A percentile compares a stretch with the other conserved stretches of the same genome.
These are phyloP conservation scores for Eimeria tenella DNA, from an alignment of 169 alveolate genomes.

Conservation along the genomic window DNA sequence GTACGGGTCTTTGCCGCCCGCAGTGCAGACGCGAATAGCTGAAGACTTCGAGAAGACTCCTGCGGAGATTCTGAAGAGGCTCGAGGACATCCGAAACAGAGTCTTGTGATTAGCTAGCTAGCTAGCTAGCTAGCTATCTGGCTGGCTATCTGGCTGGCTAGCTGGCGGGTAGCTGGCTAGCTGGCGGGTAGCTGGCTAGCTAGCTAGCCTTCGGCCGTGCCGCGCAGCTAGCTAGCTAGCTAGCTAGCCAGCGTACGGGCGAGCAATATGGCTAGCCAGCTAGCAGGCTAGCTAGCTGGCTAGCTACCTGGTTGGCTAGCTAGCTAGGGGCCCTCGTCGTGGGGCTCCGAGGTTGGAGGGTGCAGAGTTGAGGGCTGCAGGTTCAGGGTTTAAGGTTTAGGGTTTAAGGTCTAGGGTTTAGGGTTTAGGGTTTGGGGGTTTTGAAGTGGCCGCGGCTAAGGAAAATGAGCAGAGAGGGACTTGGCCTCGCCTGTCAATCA, in stretches of 20 bases:
- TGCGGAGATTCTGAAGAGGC: constrained; percentile 94
- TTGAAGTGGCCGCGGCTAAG: too few species aligned
- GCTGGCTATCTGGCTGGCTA: too few species aligned
- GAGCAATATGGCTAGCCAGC: background rate
- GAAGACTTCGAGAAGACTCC: constrained; percentile 95
- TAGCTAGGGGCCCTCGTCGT: too few species aligned
- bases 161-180: background rate
- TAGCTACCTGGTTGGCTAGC: too few species aligned
- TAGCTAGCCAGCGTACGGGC: background rate
- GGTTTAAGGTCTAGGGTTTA: too few species aligned
- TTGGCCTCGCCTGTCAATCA: too few species aligned
- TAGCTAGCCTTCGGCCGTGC: background rate
- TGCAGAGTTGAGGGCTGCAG: too few species aligned
- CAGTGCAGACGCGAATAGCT: constrained; percentile 92
- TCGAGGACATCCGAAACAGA: constrained; percentile 96
- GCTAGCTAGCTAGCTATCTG: too few species aligned
- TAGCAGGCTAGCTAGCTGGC: background rate
- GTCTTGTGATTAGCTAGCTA: constrained; percentile 85
- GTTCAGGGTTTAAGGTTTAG: too few species aligned
- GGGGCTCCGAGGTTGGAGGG: too few species aligned
- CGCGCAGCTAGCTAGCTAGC: background rate
- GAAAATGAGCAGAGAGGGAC: too few species aligned
- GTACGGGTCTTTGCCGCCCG: constrained; percentile 88
- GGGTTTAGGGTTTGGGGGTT: too few species aligned
- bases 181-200: background rate